Conservation (phyloP, 2,329 filamentous ascomycete genomes). For the Fusarium oligoseptatum region DNA sequence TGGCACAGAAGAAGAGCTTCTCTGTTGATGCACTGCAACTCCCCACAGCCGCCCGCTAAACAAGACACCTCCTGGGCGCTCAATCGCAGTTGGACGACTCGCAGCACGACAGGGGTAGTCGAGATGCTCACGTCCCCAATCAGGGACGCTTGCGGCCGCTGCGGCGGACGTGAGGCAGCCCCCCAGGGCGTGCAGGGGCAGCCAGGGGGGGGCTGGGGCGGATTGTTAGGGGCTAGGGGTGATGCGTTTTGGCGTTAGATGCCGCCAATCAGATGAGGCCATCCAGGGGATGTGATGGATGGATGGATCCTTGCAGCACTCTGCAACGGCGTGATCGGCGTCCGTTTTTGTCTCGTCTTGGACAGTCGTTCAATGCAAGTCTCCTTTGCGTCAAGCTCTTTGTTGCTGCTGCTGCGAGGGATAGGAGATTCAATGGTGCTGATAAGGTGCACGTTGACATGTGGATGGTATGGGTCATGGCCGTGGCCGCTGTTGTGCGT, state of each 20-base stretch:
- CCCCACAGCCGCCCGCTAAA: slow-evolving; percentile 20
- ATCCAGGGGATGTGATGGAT: slow-evolving; percentile 43
- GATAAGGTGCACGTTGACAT: slow-evolving; percentile 1
- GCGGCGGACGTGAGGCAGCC: slow-evolving; percentile 40
- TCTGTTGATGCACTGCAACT: slow-evolving; percentile 15
- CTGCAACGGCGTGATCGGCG: slow-evolving; percentile 44
- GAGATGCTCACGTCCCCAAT: slow-evolving; percentile 34
- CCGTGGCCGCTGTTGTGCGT: background rate
- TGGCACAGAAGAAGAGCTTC: slow-evolving; percentile 10
- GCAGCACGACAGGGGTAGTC: slow-evolving; percentile 23
- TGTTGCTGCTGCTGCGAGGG: slow-evolving; percentile 11
- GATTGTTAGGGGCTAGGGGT: slow-evolving; percentile 10
- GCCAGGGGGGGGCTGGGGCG: slow-evolving; percentile 17
- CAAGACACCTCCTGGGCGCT: slow-evolving; percentile 24
- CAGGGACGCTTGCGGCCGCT: slow-evolving; percentile 41
- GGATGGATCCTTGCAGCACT: slow-evolving; percentile 39
- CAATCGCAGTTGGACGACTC: slow-evolving; percentile 25
- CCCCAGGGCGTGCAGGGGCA: slow-evolving; percentile 37
- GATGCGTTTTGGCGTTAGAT: slow-evolving; percentile 38
- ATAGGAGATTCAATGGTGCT: background rate
- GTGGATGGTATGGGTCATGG: background rate
- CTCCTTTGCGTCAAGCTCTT: slow-evolving; percentile 27
- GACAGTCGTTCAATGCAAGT: slow-evolving; percentile 18
- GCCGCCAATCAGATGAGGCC: slow-evolving; percentile 40
- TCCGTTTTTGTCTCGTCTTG: slow-evolving; percentile 21